phyloP scores from a whole-genome alignment of 352 stramenopile genomes.

The Phytopythium sindhum region DNA sequence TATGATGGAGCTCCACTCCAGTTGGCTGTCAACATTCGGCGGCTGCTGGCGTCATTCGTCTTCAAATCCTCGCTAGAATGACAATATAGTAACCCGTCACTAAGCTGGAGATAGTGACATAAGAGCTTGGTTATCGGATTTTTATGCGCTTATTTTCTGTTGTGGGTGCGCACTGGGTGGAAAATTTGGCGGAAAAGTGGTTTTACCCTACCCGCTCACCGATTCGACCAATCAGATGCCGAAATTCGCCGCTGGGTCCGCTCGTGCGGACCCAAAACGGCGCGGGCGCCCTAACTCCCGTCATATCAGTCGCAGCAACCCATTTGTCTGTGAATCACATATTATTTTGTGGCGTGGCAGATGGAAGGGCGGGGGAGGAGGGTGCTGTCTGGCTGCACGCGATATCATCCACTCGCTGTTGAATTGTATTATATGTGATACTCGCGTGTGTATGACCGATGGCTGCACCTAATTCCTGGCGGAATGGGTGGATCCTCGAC shows the following conservation, averaged over 20 bases:
- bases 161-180: no score
- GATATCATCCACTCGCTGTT: neutral
- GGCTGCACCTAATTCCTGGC: neutral
- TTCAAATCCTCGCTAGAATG: no score
- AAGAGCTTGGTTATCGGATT: neutral
- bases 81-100: no score
- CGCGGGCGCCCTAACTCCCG: neutral
- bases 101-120: neutral
- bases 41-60: no score
- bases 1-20: no score
- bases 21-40: no score
- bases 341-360: neutral
- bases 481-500: neutral
- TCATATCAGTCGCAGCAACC: neutral
- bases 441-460: neutral
- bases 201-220: neutral
- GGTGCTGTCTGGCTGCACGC: no score
- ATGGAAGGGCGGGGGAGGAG: neutral
- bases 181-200: neutral
- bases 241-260: neutral
- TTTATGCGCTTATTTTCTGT: neutral
- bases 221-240: neutral
- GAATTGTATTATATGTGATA: no score
- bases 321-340: neutral
- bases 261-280: no score